Evolutionary conservation across 345 rosid genomes (phyloP).

Genomic region (Citrus inodora): DNA sequence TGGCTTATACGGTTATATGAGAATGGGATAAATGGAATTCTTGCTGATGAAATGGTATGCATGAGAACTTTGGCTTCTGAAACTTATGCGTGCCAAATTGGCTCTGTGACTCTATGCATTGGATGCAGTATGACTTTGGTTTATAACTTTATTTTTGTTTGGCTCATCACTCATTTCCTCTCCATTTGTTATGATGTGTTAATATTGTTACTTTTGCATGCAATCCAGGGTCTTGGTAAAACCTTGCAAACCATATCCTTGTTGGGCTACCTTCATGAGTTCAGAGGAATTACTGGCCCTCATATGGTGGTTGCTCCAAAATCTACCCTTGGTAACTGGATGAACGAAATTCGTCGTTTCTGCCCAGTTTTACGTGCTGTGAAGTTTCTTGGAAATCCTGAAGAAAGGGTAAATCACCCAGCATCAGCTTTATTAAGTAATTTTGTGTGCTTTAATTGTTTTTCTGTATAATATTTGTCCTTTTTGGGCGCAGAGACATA

Average conservation of each 20-base stretch:
- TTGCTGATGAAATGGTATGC: conserved; percentile 93
- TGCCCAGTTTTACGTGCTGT: conserved; percentile 93
- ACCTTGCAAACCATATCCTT: conserved; percentile 95
- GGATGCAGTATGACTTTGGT: not conserved
- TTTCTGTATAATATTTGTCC: not conserved
- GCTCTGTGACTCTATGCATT: not conserved
- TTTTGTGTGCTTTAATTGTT: not conserved
- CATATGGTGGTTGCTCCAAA: conserved; percentile 99
- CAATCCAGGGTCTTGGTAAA: conserved; percentile 89
- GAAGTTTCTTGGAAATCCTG: conserved; percentile 98
- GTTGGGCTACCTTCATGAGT: conserved; percentile 92
- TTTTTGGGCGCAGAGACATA: conserved; percentile 59
- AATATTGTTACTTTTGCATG: not conserved
- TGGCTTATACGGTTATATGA: conserved; percentile 96
- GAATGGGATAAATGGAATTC: conserved; percentile 96
- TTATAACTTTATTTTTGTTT: not conserved
- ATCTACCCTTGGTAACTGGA: conserved; percentile 99
- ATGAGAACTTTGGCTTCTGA: not conserved
- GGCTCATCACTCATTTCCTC: not conserved
- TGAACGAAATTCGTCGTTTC: conserved; percentile 96
- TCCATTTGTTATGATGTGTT: not conserved
- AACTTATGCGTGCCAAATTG: not conserved
- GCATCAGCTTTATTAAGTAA: not conserved
- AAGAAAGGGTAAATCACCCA: conserved; percentile 70
- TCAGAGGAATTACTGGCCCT: conserved; percentile 94